phyloP scores from a whole-genome alignment of 164 flowering plant species.

The Kingdonia uniflora region DNA sequence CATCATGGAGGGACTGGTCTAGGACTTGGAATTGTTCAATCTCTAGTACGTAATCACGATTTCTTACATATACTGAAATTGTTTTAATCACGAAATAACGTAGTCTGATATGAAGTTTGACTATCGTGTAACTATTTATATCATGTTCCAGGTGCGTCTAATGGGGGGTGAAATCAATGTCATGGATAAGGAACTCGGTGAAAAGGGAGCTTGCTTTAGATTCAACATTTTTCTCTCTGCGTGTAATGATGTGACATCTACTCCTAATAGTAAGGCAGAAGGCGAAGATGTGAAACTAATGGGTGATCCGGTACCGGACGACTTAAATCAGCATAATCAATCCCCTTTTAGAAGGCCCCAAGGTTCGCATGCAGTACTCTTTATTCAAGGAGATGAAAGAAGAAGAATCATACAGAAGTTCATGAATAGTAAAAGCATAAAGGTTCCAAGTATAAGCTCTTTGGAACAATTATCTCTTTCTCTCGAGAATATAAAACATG shows the following conservation, averaged over 20 bases:
- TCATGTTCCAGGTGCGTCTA: slow-evolving; percentile 48
- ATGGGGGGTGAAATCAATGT: slow-evolving; percentile 85
- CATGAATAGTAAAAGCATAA: slow-evolving; percentile 38
- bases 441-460: slow-evolving; percentile 24
- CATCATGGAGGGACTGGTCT: slow-evolving; percentile 69
- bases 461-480: slow-evolving; percentile 24
- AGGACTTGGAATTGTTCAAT: slow-evolving; percentile 88
- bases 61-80: too few species aligned
- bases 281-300: slow-evolving; percentile 5
- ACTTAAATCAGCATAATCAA: slow-evolving; percentile 1
- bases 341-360: slow-evolving; percentile 15
- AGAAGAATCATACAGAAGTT: slow-evolving; percentile 28
- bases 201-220: slow-evolving; percentile 66
- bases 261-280: background rate
- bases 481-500: slow-evolving; percentile 30
- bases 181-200: slow-evolving; percentile 47
- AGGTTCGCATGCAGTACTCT: slow-evolving; percentile 30
- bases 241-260: slow-evolving; percentile 4
- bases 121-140: too few species aligned
- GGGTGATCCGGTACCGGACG: slow-evolving; percentile 3
- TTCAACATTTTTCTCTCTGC: slow-evolving; percentile 45
- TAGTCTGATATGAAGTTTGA: too few species aligned
- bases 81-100: too few species aligned
- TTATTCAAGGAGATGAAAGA: slow-evolving; percentile 37
- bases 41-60: slow-evolving; percentile 38